phyloP scores from a whole-genome alignment of 176 grass and related monocot species.

The Ensete glaucum region DNA sequence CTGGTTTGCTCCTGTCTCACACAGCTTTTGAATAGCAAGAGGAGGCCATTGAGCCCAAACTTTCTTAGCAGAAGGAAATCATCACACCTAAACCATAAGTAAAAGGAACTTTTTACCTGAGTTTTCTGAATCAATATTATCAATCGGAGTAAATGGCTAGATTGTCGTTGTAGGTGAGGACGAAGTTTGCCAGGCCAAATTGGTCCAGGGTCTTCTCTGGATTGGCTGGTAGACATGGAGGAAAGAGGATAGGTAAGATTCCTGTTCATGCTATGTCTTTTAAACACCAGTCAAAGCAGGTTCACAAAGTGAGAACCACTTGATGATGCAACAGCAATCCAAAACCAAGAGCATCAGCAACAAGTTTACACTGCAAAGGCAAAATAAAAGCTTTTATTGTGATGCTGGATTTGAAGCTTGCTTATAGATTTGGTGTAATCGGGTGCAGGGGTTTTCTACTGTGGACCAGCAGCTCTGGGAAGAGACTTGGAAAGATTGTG shows the following conservation, averaged over 20 bases:
- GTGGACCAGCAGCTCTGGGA: constrained; percentile 37
- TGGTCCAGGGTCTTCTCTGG: constrained; percentile 72
- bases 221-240: constrained; percentile 60
- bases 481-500: constrained; percentile 31
- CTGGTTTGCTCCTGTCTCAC: not conserved
- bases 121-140: no score
- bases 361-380: not conserved
- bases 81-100: no score
- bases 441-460: constrained; percentile 47
- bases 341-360: not conserved
- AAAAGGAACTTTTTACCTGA: no score
- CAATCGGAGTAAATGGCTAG: no score
- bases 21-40: no score
- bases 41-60: no score
- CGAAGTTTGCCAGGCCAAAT: constrained; percentile 94
- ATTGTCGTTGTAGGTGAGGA: constrained; percentile 45
- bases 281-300: not conserved
- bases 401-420: no score
- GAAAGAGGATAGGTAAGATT: constrained; percentile 69
- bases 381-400: no score
- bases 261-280: not conserved
- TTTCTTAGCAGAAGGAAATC: no score
- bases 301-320: not conserved
- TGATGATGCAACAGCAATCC: not conserved
- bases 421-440: not conserved